Conservation (phyloP, 257 asterid genomes). For the Ilex aquifolium region DNA sequence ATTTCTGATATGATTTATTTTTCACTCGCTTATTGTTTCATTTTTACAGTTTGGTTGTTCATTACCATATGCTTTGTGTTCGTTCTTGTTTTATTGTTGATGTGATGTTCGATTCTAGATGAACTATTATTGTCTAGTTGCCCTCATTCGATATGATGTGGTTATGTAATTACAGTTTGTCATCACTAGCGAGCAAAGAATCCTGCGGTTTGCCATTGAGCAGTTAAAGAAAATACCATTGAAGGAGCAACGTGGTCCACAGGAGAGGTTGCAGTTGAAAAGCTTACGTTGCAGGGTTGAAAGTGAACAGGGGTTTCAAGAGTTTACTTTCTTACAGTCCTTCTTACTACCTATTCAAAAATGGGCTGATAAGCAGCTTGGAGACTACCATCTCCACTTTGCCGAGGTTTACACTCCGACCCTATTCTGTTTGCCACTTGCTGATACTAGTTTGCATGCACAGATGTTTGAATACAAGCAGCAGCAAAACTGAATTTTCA, state of each 20-base stretch:
- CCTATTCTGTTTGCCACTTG: background rate
- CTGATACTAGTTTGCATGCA: background rate
- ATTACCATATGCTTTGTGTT: too few species aligned
- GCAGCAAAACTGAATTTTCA: too few species aligned
- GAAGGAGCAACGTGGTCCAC: conserved; percentile 94
- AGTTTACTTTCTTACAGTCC: conserved; percentile 79
- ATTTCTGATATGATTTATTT: too few species aligned
- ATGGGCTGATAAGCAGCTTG: conserved; percentile 86
- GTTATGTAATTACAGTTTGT: conserved; percentile 55
- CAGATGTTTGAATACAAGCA: too few species aligned
- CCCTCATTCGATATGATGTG: background rate
- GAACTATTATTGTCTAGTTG: too few species aligned
- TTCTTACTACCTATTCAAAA: conserved; percentile 75
- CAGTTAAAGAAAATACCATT: conserved; percentile 87
- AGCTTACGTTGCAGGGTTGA: conserved; percentile 78
- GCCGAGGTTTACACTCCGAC: conserved; percentile 54
- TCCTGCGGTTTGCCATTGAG: conserved; percentile 67
- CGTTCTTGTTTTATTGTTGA: too few species aligned
- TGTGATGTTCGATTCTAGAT: too few species aligned
- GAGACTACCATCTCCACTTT: conserved; percentile 80
- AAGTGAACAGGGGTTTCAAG: conserved; percentile 60
- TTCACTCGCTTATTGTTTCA: too few species aligned
- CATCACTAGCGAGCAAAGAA: conserved; percentile 79
- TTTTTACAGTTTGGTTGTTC: too few species aligned
- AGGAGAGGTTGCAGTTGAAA: conserved; percentile 87